Evolutionary conservation across 805 yeast genomes (phyloP), one percentile per base, ranked within the genome.

Genomic region (Zygotorulaspora florentina): DNA sequence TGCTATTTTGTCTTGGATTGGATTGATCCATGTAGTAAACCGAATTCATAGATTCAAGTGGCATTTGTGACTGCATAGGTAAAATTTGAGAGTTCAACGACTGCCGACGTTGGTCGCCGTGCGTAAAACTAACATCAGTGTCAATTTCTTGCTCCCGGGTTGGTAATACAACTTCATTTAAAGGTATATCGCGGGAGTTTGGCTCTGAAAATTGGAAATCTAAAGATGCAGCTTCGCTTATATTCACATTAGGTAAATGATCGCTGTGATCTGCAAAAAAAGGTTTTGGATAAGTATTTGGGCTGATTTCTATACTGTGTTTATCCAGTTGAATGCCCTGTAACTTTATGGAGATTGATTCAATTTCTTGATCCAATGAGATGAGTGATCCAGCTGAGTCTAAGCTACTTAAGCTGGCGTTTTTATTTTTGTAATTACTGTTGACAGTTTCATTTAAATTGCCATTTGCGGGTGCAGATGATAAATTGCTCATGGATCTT

Each of bases 101-200:
- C 16, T 18, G 20, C 13, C 30, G 29, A 26, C 30, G 33, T 35
- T 35, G 38, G 8, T 18, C 35, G n/a, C 16, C 16, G 8, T 37
- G 48, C 16, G 30, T 11, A 12, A 30, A 29, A 16, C 31, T 33
- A 16, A 23, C 18, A 17, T 46, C 47, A 8, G 26, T 42, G 17
- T 17, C 20, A 11, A 37, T 34, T 23, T 39, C 25, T 15, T 41
- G 18, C 8, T 49, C 53, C 25, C 35, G 43, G 15, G 47, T 28
- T 38, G 45, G 42, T 23, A 46, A 12, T n/a, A 28, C 20, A 4
- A 35, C 29, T 26, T 55, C 59, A 34, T 55, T 50, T 5, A 54
- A 42, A 17, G 46, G 50, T 41, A 58, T 47, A 36, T 58, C 63
- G 36, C 57, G 61, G 6, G 59, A 51, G 23, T 51, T 50, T 35